These are phyloP conservation scores for Cladochytrium replicatum DNA, from an alignment of 192 early-diverging fungal species.

Conservation along the genomic window DNA sequence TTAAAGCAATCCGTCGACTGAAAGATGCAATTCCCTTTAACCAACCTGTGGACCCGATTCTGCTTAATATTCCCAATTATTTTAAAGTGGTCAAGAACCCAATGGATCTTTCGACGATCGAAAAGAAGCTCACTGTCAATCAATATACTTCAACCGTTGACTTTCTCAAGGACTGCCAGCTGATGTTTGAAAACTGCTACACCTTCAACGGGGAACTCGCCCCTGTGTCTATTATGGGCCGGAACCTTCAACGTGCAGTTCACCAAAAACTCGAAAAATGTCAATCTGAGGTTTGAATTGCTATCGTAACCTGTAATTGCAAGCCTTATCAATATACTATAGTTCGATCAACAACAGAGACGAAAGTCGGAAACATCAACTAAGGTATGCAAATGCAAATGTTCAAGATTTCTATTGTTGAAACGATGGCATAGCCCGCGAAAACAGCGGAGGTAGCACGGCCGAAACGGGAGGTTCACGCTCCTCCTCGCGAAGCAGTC, in stretches of 20 bases:
- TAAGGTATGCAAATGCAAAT: too few species aligned
- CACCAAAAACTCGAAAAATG: too few species aligned
- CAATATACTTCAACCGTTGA: constrained; percentile 42
- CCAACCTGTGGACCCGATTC: constrained; percentile 62
- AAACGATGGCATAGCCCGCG: too few species aligned
- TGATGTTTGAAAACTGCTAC: constrained; percentile 46
- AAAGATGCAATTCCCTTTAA: constrained; percentile 82
- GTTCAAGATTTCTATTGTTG: too few species aligned
- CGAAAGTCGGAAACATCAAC: too few species aligned
- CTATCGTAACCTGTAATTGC: too few species aligned
- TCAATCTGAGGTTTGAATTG: too few species aligned
- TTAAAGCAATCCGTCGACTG: constrained; percentile 65
- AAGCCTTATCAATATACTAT: too few species aligned
- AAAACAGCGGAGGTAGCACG: too few species aligned
- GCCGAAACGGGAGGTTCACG: constrained; percentile 24
- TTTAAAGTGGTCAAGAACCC: constrained; percentile 61
- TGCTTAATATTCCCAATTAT: constrained; percentile 58
- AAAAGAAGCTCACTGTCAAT: constrained; percentile 50
- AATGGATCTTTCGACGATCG: constrained; percentile 77
- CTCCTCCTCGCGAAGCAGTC: constrained; percentile 7
- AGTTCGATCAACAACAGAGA: too few species aligned
- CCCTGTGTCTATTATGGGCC: constrained; percentile 22
- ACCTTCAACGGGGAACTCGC: constrained; percentile 37
- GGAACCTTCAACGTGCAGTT: constrained; percentile 24
- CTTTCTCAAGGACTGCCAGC: constrained; percentile 28